Conservation (phyloP, 768 basidiomycete genomes). For the Amanita inopinata region DNA sequence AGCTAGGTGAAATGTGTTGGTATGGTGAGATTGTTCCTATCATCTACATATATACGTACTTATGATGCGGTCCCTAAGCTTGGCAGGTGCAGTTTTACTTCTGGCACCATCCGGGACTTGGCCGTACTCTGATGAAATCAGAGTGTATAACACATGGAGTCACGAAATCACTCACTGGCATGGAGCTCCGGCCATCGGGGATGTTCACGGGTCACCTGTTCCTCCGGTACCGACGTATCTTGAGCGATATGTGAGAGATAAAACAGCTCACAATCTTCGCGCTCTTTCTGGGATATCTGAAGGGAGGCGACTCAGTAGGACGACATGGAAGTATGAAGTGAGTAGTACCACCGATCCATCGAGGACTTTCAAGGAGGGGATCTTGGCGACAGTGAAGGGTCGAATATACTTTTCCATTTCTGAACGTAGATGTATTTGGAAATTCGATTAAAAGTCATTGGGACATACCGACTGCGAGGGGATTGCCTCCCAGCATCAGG, state of each 20-base stretch:
- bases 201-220: conserved; percentile 36
- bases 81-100: conserved; percentile 28
- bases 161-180: conserved; percentile 36
- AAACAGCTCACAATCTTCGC: conserved; percentile 74
- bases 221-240: conserved; percentile 31
- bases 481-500: conserved; percentile 54
- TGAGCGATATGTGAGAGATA: conserved; percentile 63
- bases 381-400: conserved; percentile 54
- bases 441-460: conserved; percentile 7
- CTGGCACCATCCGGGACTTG: conserved; percentile 29
- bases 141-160: conserved; percentile 6
- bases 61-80: conserved; percentile 51
- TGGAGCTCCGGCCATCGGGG: conserved; percentile 61
- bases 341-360: conserved; percentile 55
- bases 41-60: conserved; percentile 26
- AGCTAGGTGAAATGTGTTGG: neutral
- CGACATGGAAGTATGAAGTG: conserved; percentile 1
- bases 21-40: neutral
- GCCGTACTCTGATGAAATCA: conserved; percentile 42
- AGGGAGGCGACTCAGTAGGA: conserved; percentile 3
- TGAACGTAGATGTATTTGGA: conserved; percentile 13
- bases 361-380: conserved; percentile 50
- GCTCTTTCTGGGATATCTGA: conserved; percentile 62
- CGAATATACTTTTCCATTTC: conserved; percentile 36
- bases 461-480: conserved; percentile 44